These are phyloP conservation scores for Aspergillus cristatus DNA, from an alignment of 495 filamentous ascomycete genomes.

Conservation along the genomic window DNA sequence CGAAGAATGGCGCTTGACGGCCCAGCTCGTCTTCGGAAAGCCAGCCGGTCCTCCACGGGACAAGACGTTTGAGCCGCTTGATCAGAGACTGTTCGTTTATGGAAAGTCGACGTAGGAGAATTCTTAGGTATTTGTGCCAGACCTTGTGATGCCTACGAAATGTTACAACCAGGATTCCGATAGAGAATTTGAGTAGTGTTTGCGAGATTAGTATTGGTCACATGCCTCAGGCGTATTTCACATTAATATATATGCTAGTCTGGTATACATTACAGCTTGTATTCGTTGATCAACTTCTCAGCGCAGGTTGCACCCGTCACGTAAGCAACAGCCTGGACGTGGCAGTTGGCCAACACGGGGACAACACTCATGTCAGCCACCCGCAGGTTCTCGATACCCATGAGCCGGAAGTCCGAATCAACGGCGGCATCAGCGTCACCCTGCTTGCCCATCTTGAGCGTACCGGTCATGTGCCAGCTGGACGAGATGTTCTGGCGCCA, in stretches of 20 bases:
- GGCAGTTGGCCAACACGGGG: slow-evolving; percentile 35
- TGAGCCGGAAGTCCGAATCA: slow-evolving; percentile 41
- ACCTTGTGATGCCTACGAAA: no score
- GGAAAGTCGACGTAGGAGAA: no score
- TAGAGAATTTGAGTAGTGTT: no score
- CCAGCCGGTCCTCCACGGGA: slow-evolving; percentile 20
- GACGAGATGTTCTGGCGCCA: slow-evolving; percentile 26
- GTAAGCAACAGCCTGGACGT: slow-evolving; percentile 20
- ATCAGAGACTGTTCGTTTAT: slow-evolving; percentile 8
- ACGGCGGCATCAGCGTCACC: slow-evolving; percentile 28
- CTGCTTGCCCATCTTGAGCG: slow-evolving; percentile 46
- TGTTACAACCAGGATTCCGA: no score
- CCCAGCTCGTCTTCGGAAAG: slow-evolving; percentile 56
- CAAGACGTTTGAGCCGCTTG: slow-evolving; percentile 12
- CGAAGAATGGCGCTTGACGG: slow-evolving; percentile 48
- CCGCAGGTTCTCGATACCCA: slow-evolving; percentile 44
- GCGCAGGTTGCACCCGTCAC: slow-evolving; percentile 16
- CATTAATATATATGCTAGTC: background rate
- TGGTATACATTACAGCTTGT: slow-evolving; percentile 6
- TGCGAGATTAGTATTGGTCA: no score
- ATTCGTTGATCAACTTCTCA: slow-evolving; percentile 17
- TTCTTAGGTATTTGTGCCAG: no score
- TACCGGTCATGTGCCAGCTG: slow-evolving; percentile 43
- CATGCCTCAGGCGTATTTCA: no score
- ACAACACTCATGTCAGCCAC: slow-evolving; percentile 52